These are phyloP conservation scores for Fusarium dlaminii DNA, from an alignment of 2,329 filamentous ascomycete species.

Conservation along the genomic window DNA sequence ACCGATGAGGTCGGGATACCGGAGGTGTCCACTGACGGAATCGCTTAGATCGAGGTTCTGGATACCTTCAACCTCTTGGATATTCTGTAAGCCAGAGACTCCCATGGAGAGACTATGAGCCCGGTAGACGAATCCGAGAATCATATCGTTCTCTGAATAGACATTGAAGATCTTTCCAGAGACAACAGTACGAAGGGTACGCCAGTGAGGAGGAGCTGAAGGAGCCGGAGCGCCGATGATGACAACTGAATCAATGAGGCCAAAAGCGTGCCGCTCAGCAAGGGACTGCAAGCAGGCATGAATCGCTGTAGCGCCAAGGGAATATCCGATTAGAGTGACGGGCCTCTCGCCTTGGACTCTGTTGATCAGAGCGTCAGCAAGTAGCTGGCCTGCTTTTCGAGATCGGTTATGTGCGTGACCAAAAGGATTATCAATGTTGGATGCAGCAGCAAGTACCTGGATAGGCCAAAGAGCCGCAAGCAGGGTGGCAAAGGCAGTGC, in stretches of 20 bases:
- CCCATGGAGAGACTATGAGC: conserved; percentile 84
- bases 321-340: conserved; percentile 84
- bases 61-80: conserved; percentile 73
- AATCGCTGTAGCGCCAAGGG: conserved; percentile 82
- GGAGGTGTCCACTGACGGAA: conserved; percentile 63
- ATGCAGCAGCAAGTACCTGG: conserved; percentile 71
- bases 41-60: conserved; percentile 63
- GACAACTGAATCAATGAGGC: conserved; percentile 83
- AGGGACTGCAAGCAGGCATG: conserved; percentile 82
- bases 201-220: conserved; percentile 77
- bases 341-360: conserved; percentile 83
- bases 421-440: conserved; percentile 83
- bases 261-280: conserved; percentile 82
- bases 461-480: conserved; percentile 77
- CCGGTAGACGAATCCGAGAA: conserved; percentile 88
- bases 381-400: conserved; percentile 80
- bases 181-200: conserved; percentile 78
- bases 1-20: conserved; percentile 61
- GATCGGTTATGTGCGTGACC: conserved; percentile 78
- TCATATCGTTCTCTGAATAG: conserved; percentile 86
- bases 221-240: conserved; percentile 85
- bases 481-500: conserved; percentile 74
- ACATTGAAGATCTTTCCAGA: conserved; percentile 87
- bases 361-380: conserved; percentile 85
- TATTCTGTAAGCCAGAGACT: conserved; percentile 82